A percentile compares a stretch with the other conserved stretches of the same genome.
These are phyloP conservation scores for Gracilaria vermiculophylla DNA, from an alignment of 23 red algal species.

Conservation along the genomic window DNA sequence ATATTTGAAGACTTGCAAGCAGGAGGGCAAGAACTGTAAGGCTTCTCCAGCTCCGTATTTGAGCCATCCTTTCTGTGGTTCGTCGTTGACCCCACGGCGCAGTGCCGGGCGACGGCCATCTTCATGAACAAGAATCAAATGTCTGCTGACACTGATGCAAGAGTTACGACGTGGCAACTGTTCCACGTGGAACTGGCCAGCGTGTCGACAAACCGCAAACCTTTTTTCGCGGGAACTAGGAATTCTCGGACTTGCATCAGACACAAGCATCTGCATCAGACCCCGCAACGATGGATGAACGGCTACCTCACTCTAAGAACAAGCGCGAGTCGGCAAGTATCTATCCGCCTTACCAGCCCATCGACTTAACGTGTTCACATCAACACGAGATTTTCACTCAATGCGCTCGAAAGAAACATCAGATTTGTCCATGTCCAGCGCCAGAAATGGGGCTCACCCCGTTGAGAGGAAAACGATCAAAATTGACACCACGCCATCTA, in stretches of 20 bases:
- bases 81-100: neutral
- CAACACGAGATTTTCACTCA: neutral
- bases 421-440: neutral
- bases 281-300: too few relatives aligned
- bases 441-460: neutral
- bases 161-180: neutral
- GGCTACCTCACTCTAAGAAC: too few relatives aligned
- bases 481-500: slow-evolving; percentile 14
- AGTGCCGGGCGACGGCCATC: neutral
- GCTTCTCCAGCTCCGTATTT: neutral
- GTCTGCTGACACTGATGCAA: neutral
- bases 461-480: neutral
- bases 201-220: neutral
- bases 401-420: neutral
- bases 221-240: neutral
- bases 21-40: too few relatives aligned
- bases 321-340: too few relatives aligned
- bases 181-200: too few relatives aligned
- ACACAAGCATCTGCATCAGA: too few relatives aligned
- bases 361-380: too few relatives aligned
- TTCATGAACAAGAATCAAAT: neutral
- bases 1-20: too few relatives aligned
- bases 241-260: neutral
- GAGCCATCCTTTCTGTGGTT: neutral
- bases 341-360: too few relatives aligned